Percentiles rank a stretch among this genome's conserved stretches.
phyloP scores from a whole-genome alignment of 306 rosid species.

The Pyrus pyrifolia region DNA sequence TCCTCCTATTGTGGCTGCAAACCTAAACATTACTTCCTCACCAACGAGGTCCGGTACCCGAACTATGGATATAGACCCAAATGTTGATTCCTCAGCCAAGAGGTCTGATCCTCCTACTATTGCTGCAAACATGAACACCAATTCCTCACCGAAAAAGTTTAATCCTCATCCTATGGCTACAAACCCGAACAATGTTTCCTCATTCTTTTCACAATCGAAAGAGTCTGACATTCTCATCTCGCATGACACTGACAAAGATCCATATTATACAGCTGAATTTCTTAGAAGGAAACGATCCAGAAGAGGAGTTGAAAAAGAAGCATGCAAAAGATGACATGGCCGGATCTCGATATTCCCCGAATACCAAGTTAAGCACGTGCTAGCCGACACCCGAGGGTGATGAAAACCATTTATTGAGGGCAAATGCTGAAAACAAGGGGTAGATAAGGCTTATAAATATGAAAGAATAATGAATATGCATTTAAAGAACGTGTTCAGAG shows the following conservation, averaged over 20 bases:
- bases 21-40: neutral
- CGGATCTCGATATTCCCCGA: too few species aligned
- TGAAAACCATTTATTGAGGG: too few species aligned
- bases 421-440: too few species aligned
- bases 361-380: too few species aligned
- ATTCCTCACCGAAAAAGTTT: neutral
- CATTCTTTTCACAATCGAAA: neutral
- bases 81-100: neutral
- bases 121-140: neutral
- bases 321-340: too few species aligned
- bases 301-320: neutral
- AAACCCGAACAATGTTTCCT: neutral
- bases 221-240: neutral
- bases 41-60: neutral
- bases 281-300: neutral
- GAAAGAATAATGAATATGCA: too few species aligned
- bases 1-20: neutral
- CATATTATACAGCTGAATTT: neutral
- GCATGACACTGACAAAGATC: neutral
- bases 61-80: neutral
- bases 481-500: too few species aligned
- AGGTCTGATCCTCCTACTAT: neutral
- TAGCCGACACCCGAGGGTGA: too few species aligned
- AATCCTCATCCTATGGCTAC: neutral
- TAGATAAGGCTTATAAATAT: too few species aligned